Base-by-base conservation (phyloP, 192 early-diverging fungal genomes). In the Pilaira anomala region DNA sequence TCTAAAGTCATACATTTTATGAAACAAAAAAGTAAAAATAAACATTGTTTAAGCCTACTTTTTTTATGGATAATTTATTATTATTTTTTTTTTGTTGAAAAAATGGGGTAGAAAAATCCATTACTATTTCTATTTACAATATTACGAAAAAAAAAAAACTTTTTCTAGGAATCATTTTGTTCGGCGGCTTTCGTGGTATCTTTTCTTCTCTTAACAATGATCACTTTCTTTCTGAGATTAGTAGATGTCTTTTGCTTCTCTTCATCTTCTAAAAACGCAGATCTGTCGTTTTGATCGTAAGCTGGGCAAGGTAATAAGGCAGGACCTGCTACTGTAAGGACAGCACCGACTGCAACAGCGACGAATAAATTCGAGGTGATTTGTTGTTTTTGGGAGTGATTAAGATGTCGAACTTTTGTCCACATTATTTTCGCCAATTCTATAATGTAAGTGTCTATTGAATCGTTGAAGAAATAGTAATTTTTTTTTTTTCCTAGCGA, bases 251-350 rank as follows among this genome's bases (percentile, higher is more conserved):
- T 39, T 8, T 46, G 36, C 41, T 72, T 72, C 28, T 49, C 25
- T 29, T 61, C 29, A 26, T 56, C 63, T 54, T 72, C 63, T 22
- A 72, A 48, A 41, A 33, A 50, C 9, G 70, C 64, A 1, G 65
- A 30, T 29, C 42, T 61, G 19, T 72, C 70, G 48, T 78, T 78
- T 25, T 77, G 45, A 41, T 83, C 76, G n/a, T 80, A 73, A 8
- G 77, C 81, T 13, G 79, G 76, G 66, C 81, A 83, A 0, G 81
- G 79, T 13, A 80, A 78, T 28, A 83, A 56, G 4, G 81, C 76
- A 14, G 81, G 81, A 25, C 72, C 40, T 24, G 81, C 81, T 0
- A 83, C 81, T 2, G 81, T 80, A 25, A 78, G 62, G 6, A 83
- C 75, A 8, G 76, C 78, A 33, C 81, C 81, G 9, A 73, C 65